phyloP scores from a whole-genome alignment of 345 rosid species.

The Citropsis articulata region DNA sequence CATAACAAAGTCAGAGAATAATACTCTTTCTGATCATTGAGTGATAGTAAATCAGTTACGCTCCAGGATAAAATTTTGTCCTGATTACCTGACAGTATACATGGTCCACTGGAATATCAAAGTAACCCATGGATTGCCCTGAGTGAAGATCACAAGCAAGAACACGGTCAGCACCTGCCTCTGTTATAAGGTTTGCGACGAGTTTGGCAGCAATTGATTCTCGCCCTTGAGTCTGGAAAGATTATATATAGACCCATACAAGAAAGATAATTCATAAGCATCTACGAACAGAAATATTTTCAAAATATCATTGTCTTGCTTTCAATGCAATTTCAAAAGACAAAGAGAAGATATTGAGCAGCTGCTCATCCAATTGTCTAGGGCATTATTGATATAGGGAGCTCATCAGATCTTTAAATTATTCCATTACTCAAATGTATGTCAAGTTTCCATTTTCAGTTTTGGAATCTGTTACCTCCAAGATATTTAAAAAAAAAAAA shows the following conservation, averaged over 20 bases:
- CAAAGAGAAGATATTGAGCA: neutral
- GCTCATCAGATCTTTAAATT: neutral
- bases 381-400: neutral
- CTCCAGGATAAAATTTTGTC: neutral
- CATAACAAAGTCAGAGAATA: neutral
- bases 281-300: neutral
- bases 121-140: conserved; percentile 99
- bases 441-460: neutral
- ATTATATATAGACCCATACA: neutral
- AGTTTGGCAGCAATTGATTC: conserved; percentile 98
- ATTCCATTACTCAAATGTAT: neutral
- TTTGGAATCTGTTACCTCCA: neutral
- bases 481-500: neutral
- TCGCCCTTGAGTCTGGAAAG: conserved; percentile 89
- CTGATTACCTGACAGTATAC: conserved; percentile 74
- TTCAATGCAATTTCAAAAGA: neutral
- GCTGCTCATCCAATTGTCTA: neutral
- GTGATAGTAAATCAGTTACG: neutral
- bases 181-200: conserved; percentile 89
- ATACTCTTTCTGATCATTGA: neutral
- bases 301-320: conserved; percentile 5
- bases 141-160: conserved; percentile 98
- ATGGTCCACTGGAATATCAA: conserved; percentile 96
- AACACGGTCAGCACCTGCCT: conserved; percentile 97
- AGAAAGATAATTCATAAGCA: neutral